These are phyloP conservation scores for Colletotrichum liaoningense DNA, from an alignment of 2,329 filamentous ascomycete species.

Conservation along the genomic window DNA sequence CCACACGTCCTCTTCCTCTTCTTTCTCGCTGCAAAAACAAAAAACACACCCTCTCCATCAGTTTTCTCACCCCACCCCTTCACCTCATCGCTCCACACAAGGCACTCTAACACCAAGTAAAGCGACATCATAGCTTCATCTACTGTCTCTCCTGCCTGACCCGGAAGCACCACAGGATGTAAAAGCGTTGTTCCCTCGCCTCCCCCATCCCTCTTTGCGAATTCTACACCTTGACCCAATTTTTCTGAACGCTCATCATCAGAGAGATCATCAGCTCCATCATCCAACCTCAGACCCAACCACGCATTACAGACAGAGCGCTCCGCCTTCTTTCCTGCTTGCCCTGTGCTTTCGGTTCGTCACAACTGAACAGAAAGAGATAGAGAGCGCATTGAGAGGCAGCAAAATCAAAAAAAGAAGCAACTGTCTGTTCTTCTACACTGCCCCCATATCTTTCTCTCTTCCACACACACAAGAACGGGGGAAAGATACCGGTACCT, in stretches of 20 bases:
- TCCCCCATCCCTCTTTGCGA: constrained; percentile 29
- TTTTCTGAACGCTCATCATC: constrained; percentile 35
- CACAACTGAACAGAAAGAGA: neutral
- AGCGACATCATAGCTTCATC: constrained; percentile 39
- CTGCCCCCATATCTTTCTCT: neutral
- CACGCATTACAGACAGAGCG: constrained; percentile 18
- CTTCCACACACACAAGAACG: neutral
- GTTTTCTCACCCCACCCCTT: constrained; percentile 6
- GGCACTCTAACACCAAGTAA: constrained; percentile 33
- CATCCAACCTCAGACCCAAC: constrained; percentile 31
- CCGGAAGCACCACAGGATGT: constrained; percentile 35
- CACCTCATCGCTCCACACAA: constrained; percentile 33
- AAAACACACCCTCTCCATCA: neutral
- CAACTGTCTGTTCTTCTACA: neutral
- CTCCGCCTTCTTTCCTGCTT: constrained; percentile 30
- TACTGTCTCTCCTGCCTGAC: constrained; percentile 36
- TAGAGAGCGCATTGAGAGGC: neutral
- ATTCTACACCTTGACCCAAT: constrained; percentile 29
- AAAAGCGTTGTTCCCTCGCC: constrained; percentile 39
- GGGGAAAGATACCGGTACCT: neutral
- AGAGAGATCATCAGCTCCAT: constrained; percentile 34
- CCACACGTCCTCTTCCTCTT: constrained; percentile 25
- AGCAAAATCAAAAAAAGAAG: neutral
- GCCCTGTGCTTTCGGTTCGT: constrained; percentile 20
- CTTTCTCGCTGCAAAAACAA: neutral